Base-by-base conservation (phyloP, 2,329 filamentous ascomycete species). In the Pestalotiopsis sp. region DNA sequence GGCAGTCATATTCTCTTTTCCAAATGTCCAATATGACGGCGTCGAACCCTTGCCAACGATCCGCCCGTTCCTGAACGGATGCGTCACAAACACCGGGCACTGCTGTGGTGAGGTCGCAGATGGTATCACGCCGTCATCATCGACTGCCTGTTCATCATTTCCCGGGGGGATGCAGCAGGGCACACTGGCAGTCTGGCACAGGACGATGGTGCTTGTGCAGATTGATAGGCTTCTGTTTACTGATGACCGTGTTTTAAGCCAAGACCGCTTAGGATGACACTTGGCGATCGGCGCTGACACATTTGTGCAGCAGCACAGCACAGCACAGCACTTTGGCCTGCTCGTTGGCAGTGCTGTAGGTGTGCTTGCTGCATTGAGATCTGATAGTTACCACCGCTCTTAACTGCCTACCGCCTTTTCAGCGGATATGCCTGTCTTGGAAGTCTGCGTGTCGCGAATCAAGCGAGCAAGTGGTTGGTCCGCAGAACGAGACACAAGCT, bases 1-100 rank as follows among this genome's bases (percentile, higher is more conserved):
- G 63, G 63, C 63, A 66, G 63, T 58, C 63, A 57, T 66, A 57
- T 58, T 59, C 41, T 23, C 39, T 36, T 36, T 12, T 12, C 56
- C 23, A 23, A 57, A 25, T 17, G 41, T 23, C 60, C 12, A 49
- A 56, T 36, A 17, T 52, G 45, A 52, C 45, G 45, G 25, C 39
- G 23, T 36, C 27, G 20, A 36, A 27, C 23, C 57, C 57, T 23
- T 59, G 27, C 57, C 9, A 27, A 58, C 41, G 41, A 14, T 58
- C 4, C 56, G 14, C 20, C 23, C 61, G 38, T 63, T n/a, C 36
- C 23, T 23, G 25, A n/a, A 31, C 59, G 25, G 38, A 20, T 62
- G 59, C 59, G 45, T 52, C 45, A 52, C 45, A 52, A 36, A 20
- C n/a, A 52, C 17, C 45, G 45, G 45, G 45, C 45, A 20, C 20